A percentile compares a stretch with the other conserved stretches of the same genome.
phyloP scores from a whole-genome alignment of 2,329 filamentous ascomycete species.

The Fusarium nematophilum region DNA sequence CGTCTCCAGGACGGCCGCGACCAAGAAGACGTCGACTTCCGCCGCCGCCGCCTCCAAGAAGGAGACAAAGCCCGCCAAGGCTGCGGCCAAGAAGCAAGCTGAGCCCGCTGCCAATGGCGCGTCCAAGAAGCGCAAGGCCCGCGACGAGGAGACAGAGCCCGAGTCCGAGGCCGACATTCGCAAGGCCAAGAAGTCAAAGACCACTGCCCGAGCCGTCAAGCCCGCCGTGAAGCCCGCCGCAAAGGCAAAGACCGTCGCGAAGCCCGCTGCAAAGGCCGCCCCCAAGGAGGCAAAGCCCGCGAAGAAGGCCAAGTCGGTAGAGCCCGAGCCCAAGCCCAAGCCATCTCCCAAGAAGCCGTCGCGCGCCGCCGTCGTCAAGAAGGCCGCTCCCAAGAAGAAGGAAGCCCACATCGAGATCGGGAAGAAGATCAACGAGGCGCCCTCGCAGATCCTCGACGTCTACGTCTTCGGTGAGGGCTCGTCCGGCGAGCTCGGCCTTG shows the following conservation, averaged over 20 bases:
- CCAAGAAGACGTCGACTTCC: constrained; percentile 41
- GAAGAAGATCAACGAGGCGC: constrained; percentile 76
- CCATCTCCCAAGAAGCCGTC: constrained; percentile 33
- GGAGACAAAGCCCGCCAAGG: constrained; percentile 36
- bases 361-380: constrained; percentile 27
- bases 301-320: constrained; percentile 52
- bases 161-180: constrained; percentile 45
- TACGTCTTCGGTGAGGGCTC: constrained; percentile 85
- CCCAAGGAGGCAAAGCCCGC: constrained; percentile 33
- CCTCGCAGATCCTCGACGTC: constrained; percentile 73
- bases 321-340: constrained; percentile 60
- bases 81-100: constrained; percentile 36
- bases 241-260: constrained; percentile 52
- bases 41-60: constrained; percentile 39
- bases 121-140: constrained; percentile 45
- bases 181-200: constrained; percentile 44
- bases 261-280: constrained; percentile 34
- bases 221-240: constrained; percentile 47
- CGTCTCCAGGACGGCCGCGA: constrained; percentile 40
- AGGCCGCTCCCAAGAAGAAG: constrained; percentile 48
- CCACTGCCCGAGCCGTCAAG: constrained; percentile 42
- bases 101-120: constrained; percentile 39
- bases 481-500: constrained; percentile 85
- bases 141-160: constrained; percentile 40
- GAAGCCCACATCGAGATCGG: constrained; percentile 61